phyloP scores from a whole-genome alignment of 2,329 filamentous ascomycete genomes.

The Hypomyces perniciosus region DNA sequence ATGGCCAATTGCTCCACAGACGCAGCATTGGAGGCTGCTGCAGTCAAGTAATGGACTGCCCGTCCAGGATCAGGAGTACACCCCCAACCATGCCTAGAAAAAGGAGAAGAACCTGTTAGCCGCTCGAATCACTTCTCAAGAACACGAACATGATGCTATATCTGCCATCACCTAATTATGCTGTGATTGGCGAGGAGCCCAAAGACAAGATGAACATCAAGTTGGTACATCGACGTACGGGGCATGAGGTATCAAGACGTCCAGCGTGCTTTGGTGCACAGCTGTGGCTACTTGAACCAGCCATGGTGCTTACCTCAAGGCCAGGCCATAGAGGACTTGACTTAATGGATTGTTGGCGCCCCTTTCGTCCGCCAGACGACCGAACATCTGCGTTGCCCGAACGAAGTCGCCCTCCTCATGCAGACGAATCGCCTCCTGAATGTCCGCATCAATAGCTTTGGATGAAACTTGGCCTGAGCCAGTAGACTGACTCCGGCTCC shows the following conservation, averaged over 20 bases:
- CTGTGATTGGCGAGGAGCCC: no score
- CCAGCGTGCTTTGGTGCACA: no score
- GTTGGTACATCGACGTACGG: no score
- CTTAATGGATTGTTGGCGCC: conserved; percentile 89
- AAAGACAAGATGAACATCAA: no score
- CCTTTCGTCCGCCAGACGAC: conserved; percentile 70
- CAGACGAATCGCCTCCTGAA: conserved; percentile 91
- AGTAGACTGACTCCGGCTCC: conserved; percentile 17
- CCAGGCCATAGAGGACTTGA: conserved; percentile 92
- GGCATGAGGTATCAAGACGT: no score
- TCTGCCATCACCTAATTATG: no score
- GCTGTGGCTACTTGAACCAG: conserved; percentile 3
- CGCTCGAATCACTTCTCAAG: not conserved
- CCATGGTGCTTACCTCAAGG: conserved; percentile 59
- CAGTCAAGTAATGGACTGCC: conserved; percentile 78
- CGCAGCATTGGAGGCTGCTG: conserved; percentile 85
- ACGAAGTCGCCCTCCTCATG: conserved; percentile 80
- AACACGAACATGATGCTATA: not conserved
- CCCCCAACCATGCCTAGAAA: conserved; percentile 81
- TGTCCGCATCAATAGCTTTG: conserved; percentile 59
- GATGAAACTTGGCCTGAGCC: conserved; percentile 35
- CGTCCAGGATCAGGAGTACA: conserved; percentile 64
- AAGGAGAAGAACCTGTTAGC: not conserved
- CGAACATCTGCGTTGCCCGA: conserved; percentile 80
- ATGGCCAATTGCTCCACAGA: conserved; percentile 80